phyloP scores from a whole-genome alignment of 495 filamentous ascomycete genomes.

The Cladorrhinum samala region DNA sequence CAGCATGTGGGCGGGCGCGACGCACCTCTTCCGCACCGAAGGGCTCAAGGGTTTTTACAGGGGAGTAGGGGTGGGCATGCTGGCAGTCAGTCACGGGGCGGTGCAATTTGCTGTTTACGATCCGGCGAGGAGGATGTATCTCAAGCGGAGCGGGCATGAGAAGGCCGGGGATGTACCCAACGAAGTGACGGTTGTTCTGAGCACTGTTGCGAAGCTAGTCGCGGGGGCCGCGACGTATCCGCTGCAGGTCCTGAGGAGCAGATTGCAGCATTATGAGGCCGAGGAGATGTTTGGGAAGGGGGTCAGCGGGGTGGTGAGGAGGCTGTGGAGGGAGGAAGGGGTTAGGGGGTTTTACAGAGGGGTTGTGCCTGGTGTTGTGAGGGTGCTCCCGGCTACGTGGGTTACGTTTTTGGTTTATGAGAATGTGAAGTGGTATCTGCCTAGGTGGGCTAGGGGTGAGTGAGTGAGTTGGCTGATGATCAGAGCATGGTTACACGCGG shows the following conservation, averaged over 20 bases:
- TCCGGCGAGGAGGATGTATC: constrained; percentile 59
- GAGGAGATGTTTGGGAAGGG: constrained; percentile 60
- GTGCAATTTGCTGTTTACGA: constrained; percentile 97
- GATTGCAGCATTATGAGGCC: constrained; percentile 84
- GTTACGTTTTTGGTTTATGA: constrained; percentile 98
- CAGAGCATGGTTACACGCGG: no score
- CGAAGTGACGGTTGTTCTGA: constrained; percentile 69
- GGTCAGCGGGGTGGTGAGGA: constrained; percentile 59
- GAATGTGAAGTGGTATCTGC: constrained; percentile 71
- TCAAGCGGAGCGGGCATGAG: constrained; percentile 21
- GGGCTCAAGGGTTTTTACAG: constrained; percentile 76
- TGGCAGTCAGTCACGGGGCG: constrained; percentile 92
- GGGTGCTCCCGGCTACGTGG: constrained; percentile 91
- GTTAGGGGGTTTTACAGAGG: constrained; percentile 87
- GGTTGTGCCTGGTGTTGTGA: constrained; percentile 75
- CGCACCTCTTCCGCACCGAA: constrained; percentile 57
- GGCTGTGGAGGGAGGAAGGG: constrained; percentile 76
- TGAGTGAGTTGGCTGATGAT: no score
- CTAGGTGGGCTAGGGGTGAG: constrained; percentile 29
- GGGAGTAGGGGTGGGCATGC: constrained; percentile 71
- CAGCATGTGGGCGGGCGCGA: constrained; percentile 63
- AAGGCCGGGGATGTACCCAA: constrained; percentile 46
- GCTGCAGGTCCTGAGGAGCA: constrained; percentile 81
- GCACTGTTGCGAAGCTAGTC: constrained; percentile 76
- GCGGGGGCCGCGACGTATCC: constrained; percentile 87